phyloP scores from a whole-genome alignment of 2,329 filamentous ascomycete genomes.

The Hymenoscyphus linearis region DNA sequence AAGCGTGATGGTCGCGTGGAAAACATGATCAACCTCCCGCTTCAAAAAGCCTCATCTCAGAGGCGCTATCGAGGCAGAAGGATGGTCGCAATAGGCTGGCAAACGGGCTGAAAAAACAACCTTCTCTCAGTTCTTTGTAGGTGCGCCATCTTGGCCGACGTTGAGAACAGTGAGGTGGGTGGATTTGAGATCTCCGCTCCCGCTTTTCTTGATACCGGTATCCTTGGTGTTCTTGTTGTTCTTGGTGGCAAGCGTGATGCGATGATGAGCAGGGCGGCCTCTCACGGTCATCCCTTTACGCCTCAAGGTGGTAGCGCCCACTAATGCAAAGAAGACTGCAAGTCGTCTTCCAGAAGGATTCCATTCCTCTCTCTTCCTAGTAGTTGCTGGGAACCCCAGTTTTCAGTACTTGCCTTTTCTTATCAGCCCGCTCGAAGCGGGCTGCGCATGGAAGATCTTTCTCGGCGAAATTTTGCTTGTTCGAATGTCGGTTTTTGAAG shows the following conservation, averaged over 20 bases:
- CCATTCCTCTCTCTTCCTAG: neutral
- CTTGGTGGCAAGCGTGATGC: neutral
- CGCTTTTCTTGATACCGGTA: neutral
- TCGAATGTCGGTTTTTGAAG: neutral
- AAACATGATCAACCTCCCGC: neutral
- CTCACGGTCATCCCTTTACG: slow-evolving; percentile 2
- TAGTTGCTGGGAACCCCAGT: neutral
- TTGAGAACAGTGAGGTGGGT: neutral
- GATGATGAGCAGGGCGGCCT: neutral
- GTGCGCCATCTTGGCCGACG: neutral
- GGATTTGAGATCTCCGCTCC: neutral
- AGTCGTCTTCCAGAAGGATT: slow-evolving; percentile 6
- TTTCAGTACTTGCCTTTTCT: neutral
- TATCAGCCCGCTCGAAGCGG: neutral
- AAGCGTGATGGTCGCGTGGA: neutral
- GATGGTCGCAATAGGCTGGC: neutral
- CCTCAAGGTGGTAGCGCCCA: neutral
- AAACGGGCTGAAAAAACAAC: neutral
- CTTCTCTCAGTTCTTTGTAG: neutral
- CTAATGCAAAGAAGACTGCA: slow-evolving; percentile 6
- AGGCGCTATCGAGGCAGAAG: neutral
- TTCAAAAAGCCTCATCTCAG: neutral
- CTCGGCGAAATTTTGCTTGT: neutral
- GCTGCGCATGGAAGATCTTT: neutral
- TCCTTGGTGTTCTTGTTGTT: neutral